Conservation (phyloP, 257 asterid genomes). For the Ajuga chamaepitys region DNA sequence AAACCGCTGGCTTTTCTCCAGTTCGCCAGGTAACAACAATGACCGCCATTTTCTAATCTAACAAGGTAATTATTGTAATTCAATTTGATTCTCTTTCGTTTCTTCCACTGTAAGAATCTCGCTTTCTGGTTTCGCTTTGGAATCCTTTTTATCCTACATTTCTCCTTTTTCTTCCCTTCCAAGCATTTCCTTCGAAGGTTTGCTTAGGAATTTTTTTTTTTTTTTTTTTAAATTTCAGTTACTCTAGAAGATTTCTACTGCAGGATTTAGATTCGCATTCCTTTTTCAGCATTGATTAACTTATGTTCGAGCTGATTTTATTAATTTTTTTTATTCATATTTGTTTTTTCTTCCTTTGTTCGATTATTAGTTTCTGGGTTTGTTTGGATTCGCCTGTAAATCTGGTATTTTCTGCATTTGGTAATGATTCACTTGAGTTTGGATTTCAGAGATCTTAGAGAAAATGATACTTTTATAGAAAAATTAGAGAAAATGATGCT, state of each 20-base stretch:
- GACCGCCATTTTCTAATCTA: constrained; percentile 13
- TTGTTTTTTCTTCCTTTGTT: background rate
- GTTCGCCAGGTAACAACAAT: constrained; percentile 12
- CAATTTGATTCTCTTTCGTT: constrained; percentile 2
- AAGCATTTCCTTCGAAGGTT: constrained; percentile 6
- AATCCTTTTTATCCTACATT: background rate
- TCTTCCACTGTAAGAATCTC: constrained; percentile 2
- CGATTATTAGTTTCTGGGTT: background rate
- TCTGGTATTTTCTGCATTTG: background rate
- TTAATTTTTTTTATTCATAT: background rate
- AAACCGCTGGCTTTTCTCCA: constrained; percentile 5
- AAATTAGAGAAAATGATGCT: constrained; percentile 13
- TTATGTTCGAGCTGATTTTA: no score
- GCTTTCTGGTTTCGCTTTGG: background rate
- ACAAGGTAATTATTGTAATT: constrained; percentile 22
- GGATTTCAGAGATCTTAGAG: constrained; percentile 3
- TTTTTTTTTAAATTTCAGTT: background rate
- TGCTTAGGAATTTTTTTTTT: background rate
- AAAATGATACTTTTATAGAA: constrained; percentile 14
- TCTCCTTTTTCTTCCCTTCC: constrained; percentile 6
- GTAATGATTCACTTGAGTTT: background rate
- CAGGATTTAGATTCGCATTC: constrained; percentile 24
- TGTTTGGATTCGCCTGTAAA: background rate
- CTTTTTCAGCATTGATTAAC: background rate
- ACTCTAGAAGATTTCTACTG: constrained; percentile 1